A percentile compares a stretch with the other conserved stretches of the same genome.
Evolutionary conservation across 106 monocot genomes (phyloP).

Genomic region (Ottelia alismoides): DNA sequence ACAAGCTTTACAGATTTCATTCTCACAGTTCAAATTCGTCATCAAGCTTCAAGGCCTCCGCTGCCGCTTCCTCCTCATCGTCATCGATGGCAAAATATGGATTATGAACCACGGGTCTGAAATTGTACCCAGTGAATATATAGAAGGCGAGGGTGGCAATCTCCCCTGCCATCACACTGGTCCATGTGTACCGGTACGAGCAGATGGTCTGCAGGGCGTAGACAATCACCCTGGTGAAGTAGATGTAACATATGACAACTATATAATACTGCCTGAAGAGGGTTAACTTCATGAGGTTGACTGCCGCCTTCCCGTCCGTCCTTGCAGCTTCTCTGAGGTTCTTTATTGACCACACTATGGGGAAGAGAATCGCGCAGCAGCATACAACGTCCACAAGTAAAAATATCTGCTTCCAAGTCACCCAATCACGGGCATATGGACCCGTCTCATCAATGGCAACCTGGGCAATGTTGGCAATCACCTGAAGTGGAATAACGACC

Average conservation of each 20-base stretch:
- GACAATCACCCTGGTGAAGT: constrained; percentile 51
- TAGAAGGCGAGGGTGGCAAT: constrained; percentile 48
- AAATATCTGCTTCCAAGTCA: constrained; percentile 50
- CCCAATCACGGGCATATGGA: constrained; percentile 28
- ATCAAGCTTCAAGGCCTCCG: constrained; percentile 35
- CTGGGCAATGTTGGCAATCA: constrained; percentile 35
- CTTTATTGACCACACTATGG: constrained; percentile 56
- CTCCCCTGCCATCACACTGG: constrained; percentile 35
- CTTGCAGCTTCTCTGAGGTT: constrained; percentile 42
- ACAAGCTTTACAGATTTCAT: too few species aligned
- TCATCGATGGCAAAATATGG: constrained; percentile 45
- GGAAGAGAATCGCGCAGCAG: constrained; percentile 53
- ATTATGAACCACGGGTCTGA: constrained; percentile 41
- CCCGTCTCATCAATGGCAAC: constrained; percentile 32
- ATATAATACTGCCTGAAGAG: constrained; percentile 52
- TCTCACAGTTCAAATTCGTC: constrained; percentile 56
- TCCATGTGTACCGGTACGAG: constrained; percentile 42
- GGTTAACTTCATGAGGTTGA: constrained; percentile 46
- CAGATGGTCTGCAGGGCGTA: constrained; percentile 35
- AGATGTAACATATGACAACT: constrained; percentile 42
- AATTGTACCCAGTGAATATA: constrained; percentile 39
- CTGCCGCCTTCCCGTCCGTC: constrained; percentile 54
- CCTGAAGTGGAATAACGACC: constrained; percentile 40
- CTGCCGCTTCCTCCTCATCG: constrained; percentile 55
- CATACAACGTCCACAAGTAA: constrained; percentile 50